These are phyloP conservation scores for Clitocybe nebularis DNA, from an alignment of 1,284 basidiomycete genomes.

Conservation along the genomic window DNA sequence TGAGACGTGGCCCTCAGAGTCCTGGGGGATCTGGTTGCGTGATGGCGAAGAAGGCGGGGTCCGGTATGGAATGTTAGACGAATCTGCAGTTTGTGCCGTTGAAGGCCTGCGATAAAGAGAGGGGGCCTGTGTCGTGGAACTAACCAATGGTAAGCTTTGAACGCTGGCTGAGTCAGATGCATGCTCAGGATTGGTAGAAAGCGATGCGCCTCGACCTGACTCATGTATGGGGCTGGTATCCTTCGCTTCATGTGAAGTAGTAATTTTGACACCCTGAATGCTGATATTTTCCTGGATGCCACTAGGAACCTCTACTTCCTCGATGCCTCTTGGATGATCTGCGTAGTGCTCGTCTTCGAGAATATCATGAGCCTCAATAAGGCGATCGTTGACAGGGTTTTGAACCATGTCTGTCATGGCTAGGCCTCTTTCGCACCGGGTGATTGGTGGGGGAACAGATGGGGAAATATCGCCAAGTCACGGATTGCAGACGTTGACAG, in stretches of 20 bases:
- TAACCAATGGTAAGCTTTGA: conserved; percentile 54
- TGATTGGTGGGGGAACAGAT: neutral
- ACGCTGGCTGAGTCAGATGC: conserved; percentile 48
- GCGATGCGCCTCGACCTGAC: conserved; percentile 22
- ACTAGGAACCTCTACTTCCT: conserved; percentile 20
- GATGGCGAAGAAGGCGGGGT: conserved; percentile 22
- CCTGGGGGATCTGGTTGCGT: conserved; percentile 24
- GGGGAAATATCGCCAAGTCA: neutral
- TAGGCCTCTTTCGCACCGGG: too few relatives aligned
- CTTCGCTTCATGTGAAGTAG: conserved; percentile 28
- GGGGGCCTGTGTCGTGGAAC: conserved; percentile 37
- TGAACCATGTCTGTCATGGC: conserved; percentile 19
- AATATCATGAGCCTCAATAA: conserved; percentile 32
- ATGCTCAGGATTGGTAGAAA: conserved; percentile 31
- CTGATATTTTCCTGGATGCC: conserved; percentile 22
- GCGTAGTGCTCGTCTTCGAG: conserved; percentile 29
- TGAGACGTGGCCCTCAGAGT: conserved; percentile 21
- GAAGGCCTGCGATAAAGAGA: conserved; percentile 20
- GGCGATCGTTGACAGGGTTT: conserved; percentile 30
- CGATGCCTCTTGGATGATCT: conserved; percentile 17
- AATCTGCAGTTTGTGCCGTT: conserved; percentile 19
- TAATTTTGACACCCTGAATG: conserved; percentile 27
- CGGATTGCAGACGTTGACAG: conserved; percentile 1
- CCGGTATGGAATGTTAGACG: conserved; percentile 24
- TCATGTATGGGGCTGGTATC: conserved; percentile 23